Conservation (phyloP, 1,139 yeast genomes). For the Wickerhamomyces sp. region DNA sequence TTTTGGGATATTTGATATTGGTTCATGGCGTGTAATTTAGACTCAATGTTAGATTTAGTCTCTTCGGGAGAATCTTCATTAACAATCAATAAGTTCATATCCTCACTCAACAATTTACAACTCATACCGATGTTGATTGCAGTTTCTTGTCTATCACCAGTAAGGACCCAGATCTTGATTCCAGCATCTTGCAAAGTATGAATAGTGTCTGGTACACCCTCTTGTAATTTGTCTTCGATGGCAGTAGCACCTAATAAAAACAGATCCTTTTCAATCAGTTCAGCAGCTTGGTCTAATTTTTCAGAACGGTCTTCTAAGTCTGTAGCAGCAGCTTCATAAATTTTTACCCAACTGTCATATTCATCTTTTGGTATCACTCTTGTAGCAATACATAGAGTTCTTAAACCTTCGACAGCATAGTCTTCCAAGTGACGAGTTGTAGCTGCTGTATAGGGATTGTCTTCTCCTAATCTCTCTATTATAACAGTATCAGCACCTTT, state of each 20-base stretch:
- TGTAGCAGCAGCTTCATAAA: slow-evolving; percentile 77
- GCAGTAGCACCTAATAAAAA: slow-evolving; percentile 95
- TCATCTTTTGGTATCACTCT: slow-evolving; percentile 79
- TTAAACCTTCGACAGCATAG: slow-evolving; percentile 92
- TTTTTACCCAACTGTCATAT: slow-evolving; percentile 55
- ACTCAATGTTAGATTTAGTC: slow-evolving; percentile 64
- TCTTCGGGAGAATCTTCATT: slow-evolving; percentile 81
- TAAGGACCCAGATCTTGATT: slow-evolving; percentile 93
- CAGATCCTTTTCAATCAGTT: slow-evolving; percentile 74
- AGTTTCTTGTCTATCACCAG: slow-evolving; percentile 99
- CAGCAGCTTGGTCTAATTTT: slow-evolving; percentile 80
- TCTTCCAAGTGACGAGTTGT: slow-evolving; percentile 90
- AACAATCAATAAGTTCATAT: slow-evolving; percentile 86
- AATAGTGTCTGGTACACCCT: slow-evolving; percentile 97
- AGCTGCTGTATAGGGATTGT: slow-evolving; percentile 75
- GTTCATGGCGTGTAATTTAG: slow-evolving; percentile 71
- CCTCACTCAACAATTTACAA: slow-evolving; percentile 89
- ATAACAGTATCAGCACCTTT: slow-evolving; percentile 99
- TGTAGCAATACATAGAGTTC: slow-evolving; percentile 91
- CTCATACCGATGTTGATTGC: slow-evolving; percentile 99
- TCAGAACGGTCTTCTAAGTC: slow-evolving; percentile 71
- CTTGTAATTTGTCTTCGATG: slow-evolving; percentile 95
- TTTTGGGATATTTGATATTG: slow-evolving; percentile 60
- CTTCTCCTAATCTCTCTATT: slow-evolving; percentile 71
- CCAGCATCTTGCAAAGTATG: slow-evolving; percentile 95